phyloP scores from a whole-genome alignment of 116 monocot species.

The Dioscorea cayenensis region DNA sequence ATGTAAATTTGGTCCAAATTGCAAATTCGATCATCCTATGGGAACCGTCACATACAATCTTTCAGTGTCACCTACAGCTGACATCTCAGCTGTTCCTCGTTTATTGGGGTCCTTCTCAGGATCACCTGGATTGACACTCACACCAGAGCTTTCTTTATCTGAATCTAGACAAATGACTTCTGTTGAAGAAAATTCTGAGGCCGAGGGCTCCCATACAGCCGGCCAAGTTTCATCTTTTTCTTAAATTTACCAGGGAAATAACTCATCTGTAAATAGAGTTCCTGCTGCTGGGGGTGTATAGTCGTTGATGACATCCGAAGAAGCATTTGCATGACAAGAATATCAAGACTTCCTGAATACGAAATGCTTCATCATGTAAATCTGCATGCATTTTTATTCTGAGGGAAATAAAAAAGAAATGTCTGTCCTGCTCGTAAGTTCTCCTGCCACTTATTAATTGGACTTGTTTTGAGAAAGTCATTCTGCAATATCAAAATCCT shows the following conservation, averaged over 20 bases:
- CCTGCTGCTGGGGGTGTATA: background rate
- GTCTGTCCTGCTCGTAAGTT: background rate
- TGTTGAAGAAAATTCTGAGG: conserved; percentile 19
- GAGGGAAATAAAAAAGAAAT: background rate
- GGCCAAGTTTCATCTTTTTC: conserved; percentile 1
- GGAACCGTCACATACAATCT: conserved; percentile 47
- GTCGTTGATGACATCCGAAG: conserved; percentile 1
- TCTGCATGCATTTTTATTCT: conserved; percentile 4
- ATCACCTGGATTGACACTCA: conserved; percentile 13
- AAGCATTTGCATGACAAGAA: background rate
- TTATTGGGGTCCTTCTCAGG: conserved; percentile 29
- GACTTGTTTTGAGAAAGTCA: background rate
- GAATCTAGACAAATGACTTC: conserved; percentile 15
- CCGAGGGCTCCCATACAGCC: conserved; percentile 7
- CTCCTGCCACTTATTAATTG: background rate
- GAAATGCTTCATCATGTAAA: background rate
- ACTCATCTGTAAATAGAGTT: conserved; percentile 1
- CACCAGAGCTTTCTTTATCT: conserved; percentile 15
- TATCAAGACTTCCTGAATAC: background rate
- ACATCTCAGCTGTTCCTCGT: conserved; percentile 28
- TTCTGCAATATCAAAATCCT: background rate
- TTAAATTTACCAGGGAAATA: background rate
- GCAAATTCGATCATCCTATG: conserved; percentile 95
- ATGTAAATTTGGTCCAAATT: conserved; percentile 97
- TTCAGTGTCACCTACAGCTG: conserved; percentile 35